phyloP scores from a whole-genome alignment of 2,329 filamentous ascomycete genomes.

The Aspergillus sp. region DNA sequence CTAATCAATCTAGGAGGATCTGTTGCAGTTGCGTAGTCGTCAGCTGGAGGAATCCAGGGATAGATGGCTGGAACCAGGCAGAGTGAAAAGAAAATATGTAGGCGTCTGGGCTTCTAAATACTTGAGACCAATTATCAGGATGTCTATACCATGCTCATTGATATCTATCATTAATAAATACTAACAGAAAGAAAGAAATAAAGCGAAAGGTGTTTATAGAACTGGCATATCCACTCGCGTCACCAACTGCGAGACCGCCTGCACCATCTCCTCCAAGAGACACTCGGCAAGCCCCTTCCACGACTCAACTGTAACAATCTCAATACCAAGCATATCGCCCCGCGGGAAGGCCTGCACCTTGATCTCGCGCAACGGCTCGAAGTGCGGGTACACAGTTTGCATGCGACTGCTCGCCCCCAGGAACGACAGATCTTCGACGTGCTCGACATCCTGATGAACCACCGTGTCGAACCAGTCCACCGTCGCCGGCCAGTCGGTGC shows the following conservation, averaged over 20 bases:
- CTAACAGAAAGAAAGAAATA: background rate
- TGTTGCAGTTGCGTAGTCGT: no score
- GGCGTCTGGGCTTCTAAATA: no score
- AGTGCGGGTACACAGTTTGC: slow-evolving; percentile 57
- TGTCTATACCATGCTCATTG: background rate
- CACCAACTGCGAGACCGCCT: background rate
- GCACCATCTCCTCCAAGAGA: slow-evolving; percentile 44
- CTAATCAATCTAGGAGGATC: no score
- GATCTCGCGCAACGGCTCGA: slow-evolving; percentile 38
- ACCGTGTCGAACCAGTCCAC: slow-evolving; percentile 49
- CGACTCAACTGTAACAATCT: slow-evolving; percentile 53
- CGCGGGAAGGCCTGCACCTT: slow-evolving; percentile 54
- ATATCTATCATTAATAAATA: background rate
- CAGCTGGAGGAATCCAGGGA: no score
- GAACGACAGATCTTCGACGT: slow-evolving; percentile 48
- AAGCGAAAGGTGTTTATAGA: background rate
- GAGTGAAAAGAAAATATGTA: no score
- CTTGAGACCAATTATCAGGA: no score
- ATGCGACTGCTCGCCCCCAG: slow-evolving; percentile 33
- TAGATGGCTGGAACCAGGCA: no score
- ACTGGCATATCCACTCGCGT: background rate
- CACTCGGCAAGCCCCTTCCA: slow-evolving; percentile 48
- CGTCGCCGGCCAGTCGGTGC: slow-evolving; percentile 39
- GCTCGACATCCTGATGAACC: slow-evolving; percentile 56
- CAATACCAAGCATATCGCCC: slow-evolving; percentile 54